Evolutionary conservation across 2,329 filamentous ascomycete species (phyloP), one percentile per base, ranked within the genome.

Genomic region (Hypoxylon rubiginosum): DNA sequence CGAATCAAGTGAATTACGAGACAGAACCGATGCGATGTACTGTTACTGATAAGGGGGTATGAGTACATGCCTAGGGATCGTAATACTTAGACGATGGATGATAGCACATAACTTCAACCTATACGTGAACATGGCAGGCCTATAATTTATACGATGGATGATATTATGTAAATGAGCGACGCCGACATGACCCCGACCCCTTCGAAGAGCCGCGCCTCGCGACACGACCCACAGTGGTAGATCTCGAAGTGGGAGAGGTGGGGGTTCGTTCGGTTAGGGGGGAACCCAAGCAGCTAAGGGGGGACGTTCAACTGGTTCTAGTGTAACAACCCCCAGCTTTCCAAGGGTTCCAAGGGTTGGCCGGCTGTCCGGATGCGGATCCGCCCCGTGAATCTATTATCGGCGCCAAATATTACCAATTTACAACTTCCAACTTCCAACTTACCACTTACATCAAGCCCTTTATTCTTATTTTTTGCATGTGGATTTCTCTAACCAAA

Each of bases 311-410:
- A n/a, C n/a, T n/a, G n/a, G n/a, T n/a, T n/a, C 13, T 43, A n/a
- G 39, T 43, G 13, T 4, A 15, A 13, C 11, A 34, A 3, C 34
- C 1, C 11, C 34, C 34, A 36, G 11, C 11, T 3, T 15, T 36
- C 13, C 34, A n/a, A 43, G n/a, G 17, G 39, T 6, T n/a, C n/a
- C n/a, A n/a, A n/a, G n/a, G n/a, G n/a, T 43, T 9, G 39, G 39
- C 39, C 39, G 39, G 39, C 39, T 43, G 15, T 43, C 39, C 39
- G 39, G 39, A 43, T 43, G 39, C 15, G 4, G 39, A 43, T 43
- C 39, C 39, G 39, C 15, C 39, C 57, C 49, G 41, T 45, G 19
- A 53, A 59, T 52, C 39, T 52, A 46, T 52, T 53, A 48, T 52
- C 48, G 48, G 57, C 10, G 7, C 26, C 7, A n/a, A n/a, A n/a